phyloP scores from a whole-genome alignment of 2,329 filamentous ascomycete species.

The Juglanconis oblonga region DNA sequence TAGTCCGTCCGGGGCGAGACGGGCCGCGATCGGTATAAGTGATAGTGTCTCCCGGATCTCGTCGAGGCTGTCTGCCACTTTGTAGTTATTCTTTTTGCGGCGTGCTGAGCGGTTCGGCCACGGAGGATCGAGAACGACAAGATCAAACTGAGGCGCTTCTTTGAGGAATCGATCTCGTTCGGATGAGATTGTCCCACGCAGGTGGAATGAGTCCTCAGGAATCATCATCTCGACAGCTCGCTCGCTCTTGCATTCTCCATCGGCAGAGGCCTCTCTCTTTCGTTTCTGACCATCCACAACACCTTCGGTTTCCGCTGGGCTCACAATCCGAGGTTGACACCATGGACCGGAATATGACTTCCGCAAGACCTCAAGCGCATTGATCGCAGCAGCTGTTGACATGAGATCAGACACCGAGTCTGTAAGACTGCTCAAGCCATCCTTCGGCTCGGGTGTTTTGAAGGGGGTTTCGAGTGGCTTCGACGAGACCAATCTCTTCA shows the following conservation, averaged over 20 bases:
- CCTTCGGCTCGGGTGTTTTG: constrained; percentile 49
- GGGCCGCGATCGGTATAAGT: constrained; percentile 53
- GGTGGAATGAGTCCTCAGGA: constrained; percentile 40
- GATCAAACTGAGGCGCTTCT: constrained; percentile 54
- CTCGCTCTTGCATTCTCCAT: constrained; percentile 6
- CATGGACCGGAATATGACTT: constrained; percentile 40
- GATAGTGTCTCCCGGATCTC: constrained; percentile 50
- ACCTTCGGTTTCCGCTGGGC: not conserved
- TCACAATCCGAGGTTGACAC: constrained; percentile 39
- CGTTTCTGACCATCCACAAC: constrained; percentile 1
- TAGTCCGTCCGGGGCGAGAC: constrained; percentile 52
- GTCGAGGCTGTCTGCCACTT: constrained; percentile 41
- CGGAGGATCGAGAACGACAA: constrained; percentile 73
- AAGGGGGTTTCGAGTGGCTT: constrained; percentile 43
- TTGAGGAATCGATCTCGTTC: constrained; percentile 38
- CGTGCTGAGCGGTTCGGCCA: constrained; percentile 78
- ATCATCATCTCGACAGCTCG: constrained; percentile 26
- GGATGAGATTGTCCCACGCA: constrained; percentile 47
- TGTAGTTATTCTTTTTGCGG: constrained; percentile 52
- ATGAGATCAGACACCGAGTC: constrained; percentile 55
- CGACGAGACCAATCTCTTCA: constrained; percentile 44
- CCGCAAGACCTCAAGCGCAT: constrained; percentile 39
- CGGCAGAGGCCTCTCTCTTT: constrained; percentile 11
- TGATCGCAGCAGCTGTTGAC: constrained; percentile 43
- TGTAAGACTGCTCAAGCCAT: constrained; percentile 34